phyloP scores from a whole-genome alignment of 164 flowering plant species.

The Tetrastigma voinierianum region DNA sequence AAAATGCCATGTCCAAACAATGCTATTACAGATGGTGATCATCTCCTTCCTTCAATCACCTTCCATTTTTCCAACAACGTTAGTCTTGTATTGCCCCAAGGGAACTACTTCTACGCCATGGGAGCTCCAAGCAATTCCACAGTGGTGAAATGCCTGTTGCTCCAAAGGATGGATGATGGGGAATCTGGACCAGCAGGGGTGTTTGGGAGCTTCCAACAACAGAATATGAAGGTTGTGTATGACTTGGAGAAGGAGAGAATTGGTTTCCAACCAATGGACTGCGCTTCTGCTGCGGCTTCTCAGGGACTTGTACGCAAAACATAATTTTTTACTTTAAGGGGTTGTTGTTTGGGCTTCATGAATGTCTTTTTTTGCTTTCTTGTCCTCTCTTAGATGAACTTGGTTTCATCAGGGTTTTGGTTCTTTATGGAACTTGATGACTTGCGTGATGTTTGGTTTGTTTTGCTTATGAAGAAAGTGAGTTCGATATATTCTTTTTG shows the following conservation, averaged over 20 bases:
- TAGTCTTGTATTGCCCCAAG: conserved; percentile 51
- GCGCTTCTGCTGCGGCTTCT: conserved; percentile 50
- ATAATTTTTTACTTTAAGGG: too few species aligned
- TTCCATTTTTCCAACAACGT: conserved; percentile 64
- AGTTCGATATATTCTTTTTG: too few species aligned
- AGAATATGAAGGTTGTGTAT: conserved; percentile 67
- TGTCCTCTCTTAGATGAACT: neutral
- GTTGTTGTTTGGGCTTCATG: too few species aligned
- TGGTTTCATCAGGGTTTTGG: neutral
- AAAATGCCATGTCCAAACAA: conserved; percentile 44
- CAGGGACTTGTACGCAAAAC: conserved; percentile 25
- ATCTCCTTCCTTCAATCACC: conserved; percentile 47
- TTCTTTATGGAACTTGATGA: neutral
- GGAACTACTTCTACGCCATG: conserved; percentile 58
- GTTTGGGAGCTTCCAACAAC: conserved; percentile 77
- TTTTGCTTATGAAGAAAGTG: too few species aligned
- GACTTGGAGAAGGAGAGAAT: conserved; percentile 65
- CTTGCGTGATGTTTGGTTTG: too few species aligned
- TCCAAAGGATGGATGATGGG: conserved; percentile 58
- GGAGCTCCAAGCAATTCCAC: conserved; percentile 46
- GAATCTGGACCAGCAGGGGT: conserved; percentile 66
- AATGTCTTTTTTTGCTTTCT: too few species aligned
- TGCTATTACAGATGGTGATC: conserved; percentile 10
- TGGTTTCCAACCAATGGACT: conserved; percentile 67
- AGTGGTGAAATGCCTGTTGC: conserved; percentile 55